Base-by-base conservation (phyloP, 2,329 filamentous ascomycete species). In the Xylaria sp. region DNA sequence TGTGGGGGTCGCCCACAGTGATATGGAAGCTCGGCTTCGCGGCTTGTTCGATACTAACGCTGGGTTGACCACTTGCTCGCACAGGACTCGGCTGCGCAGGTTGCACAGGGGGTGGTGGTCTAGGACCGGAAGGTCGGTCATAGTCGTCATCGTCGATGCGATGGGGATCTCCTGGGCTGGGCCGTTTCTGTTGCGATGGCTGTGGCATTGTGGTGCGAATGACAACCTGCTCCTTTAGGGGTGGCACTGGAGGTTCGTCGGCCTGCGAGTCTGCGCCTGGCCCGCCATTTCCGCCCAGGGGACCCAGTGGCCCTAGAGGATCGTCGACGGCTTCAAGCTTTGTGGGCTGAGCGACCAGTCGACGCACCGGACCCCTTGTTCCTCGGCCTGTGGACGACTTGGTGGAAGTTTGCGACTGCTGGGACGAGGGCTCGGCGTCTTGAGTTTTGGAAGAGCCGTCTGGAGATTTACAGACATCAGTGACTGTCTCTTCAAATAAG, bases 1-100 rank as follows among this genome's bases (percentile, higher is more conserved):
- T 99, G 82, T 98, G 94, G 64, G 96, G 96, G 82, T 99, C 96
- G 67, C 96, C 96, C 25, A 99, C 96, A 2, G 88, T 90, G 76
- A 99, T 98, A 59, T 93, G 85, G 81, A 98, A 99, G 51, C 85
- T 92, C 5, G 96, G 96, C 82, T 97, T 97, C 36, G 95, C 91
- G 56, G 96, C 96, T 83, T 97, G 93, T 81, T 98, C 95, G 65
- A 98, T 85, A 80, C 92, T 97, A 73, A 98, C 89, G 78, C 94
- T 97, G 20, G 94, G 94, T 77, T 84, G 89, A 73, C 79, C 88
- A 77, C 82, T 86, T 79, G 80, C 85, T 75, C 83, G 82, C 39
- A 86, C 78, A 33, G 83, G 81, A 66, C 85, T 87, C 23, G 85
- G 85, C 72, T 84, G 82, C 7, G 89, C 85, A 48, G 86, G 84